Conservation (phyloP, 176 grass and related monocot species). For the Elymus sibiricus region DNA sequence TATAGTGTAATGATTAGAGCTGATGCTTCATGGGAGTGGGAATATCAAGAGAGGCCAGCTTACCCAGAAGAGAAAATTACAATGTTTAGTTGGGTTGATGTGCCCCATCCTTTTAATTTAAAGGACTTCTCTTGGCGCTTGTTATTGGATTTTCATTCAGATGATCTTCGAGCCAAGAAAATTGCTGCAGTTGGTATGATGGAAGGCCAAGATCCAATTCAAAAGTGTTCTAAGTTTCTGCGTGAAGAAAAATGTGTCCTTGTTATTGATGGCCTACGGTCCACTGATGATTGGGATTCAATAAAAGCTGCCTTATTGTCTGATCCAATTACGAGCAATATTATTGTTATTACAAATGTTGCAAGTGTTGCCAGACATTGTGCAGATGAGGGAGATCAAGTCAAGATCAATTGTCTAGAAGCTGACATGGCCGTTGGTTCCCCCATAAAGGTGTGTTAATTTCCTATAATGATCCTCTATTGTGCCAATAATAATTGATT, state of each 20-base stretch:
- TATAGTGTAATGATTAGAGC: rapidly evolving
- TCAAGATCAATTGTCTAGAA: not conserved
- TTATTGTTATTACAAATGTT: not conserved
- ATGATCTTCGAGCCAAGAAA: not conserved
- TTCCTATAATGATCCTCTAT: not conserved
- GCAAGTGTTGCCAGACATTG: not conserved
- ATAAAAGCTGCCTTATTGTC: not conserved
- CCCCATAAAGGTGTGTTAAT: not conserved
- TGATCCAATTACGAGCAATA: not conserved
- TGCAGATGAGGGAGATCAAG: not conserved
- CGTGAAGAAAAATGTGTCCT: not conserved
- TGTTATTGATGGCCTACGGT: not conserved
- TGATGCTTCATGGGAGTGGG: not conserved
- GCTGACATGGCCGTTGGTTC: not conserved
- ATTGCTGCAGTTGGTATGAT: not conserved
- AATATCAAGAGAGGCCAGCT: not conserved
- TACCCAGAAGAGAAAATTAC: not conserved
- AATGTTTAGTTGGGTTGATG: not conserved
- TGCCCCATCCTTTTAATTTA: not conserved
- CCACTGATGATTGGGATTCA: not conserved
- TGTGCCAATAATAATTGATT: not conserved
- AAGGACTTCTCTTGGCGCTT: not conserved
- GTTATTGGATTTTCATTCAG: not conserved
- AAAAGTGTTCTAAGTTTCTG: not conserved
- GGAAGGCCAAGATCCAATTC: not conserved